These are phyloP conservation scores for Echinochloa phyllopogon DNA, from an alignment of 176 grass and related monocot species.

Conservation along the genomic window DNA sequence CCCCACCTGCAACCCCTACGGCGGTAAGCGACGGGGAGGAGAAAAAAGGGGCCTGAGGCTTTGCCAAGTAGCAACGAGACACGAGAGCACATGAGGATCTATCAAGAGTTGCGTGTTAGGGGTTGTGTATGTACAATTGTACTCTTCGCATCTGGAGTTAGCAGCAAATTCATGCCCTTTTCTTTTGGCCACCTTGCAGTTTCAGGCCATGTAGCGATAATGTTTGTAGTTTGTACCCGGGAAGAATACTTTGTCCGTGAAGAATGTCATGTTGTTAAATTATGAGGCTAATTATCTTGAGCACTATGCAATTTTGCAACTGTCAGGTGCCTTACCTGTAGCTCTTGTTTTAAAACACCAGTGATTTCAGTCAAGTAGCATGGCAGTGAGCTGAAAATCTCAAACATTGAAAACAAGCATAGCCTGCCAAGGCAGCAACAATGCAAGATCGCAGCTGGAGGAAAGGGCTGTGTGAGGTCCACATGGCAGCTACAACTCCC, in stretches of 20 bases:
- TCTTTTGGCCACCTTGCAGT: neutral
- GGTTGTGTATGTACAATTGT: slow-evolving; percentile 41
- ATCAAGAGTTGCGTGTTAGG: neutral
- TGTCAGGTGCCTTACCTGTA: neutral
- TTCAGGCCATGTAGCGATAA: slow-evolving; percentile 25
- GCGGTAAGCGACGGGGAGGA: slow-evolving; percentile 45
- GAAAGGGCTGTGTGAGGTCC: neutral
- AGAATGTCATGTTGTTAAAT: slow-evolving; percentile 28
- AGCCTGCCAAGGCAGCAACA: neutral
- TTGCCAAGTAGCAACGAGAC: slow-evolving; percentile 65
- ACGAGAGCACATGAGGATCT: slow-evolving; percentile 58
- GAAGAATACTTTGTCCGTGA: neutral
- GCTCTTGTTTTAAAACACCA: neutral
- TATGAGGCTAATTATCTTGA: slow-evolving; percentile 17
- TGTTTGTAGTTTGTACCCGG: slow-evolving; percentile 20
- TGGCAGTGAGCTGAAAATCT: neutral
- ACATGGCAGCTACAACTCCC: neutral
- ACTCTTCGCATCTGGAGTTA: slow-evolving; percentile 3
- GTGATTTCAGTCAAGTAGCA: neutral
- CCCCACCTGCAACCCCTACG: slow-evolving; percentile 45
- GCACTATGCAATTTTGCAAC: neutral
- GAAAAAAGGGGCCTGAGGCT: slow-evolving; percentile 56
- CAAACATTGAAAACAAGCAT: neutral
- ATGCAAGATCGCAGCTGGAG: neutral
- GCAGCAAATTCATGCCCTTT: slow-evolving; percentile 19